A percentile compares a stretch with the other conserved stretches of the same genome.
These are phyloP conservation scores for Exophiala phaeomuriformis DNA, from an alignment of 2,329 filamentous ascomycete genomes.

Conservation along the genomic window DNA sequence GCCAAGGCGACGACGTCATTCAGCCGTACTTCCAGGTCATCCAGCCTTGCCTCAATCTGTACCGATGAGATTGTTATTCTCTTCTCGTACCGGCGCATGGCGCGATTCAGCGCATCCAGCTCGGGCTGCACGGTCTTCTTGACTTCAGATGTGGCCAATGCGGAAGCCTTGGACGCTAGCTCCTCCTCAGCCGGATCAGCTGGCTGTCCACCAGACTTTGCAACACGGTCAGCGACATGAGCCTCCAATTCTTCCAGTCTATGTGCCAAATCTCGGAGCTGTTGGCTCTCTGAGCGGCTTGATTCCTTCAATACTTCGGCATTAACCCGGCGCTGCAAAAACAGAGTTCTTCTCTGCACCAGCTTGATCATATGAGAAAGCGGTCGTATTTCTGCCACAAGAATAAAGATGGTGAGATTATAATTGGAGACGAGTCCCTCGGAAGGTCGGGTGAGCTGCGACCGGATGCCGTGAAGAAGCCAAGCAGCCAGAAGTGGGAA, in stretches of 20 bases:
- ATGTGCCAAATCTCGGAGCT: conserved; percentile 47
- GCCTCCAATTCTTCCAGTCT: conserved; percentile 65
- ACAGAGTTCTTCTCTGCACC: conserved; percentile 68
- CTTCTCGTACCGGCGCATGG: conserved; percentile 86
- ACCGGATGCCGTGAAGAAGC: conserved; percentile 71
- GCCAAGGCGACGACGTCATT: conserved; percentile 76
- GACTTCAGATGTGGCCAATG: conserved; percentile 47
- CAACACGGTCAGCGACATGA: conserved; percentile 40
- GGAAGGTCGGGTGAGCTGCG: conserved; percentile 71
- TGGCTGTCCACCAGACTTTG: conserved; percentile 25
- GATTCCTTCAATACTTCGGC: conserved; percentile 29
- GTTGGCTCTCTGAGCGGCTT: conserved; percentile 12
- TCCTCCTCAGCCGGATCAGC: conserved; percentile 40
- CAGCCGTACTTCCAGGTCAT: conserved; percentile 61
- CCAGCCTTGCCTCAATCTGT: conserved; percentile 68
- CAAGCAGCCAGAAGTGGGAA: conserved; percentile 74
- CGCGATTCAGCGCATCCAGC: conserved; percentile 78
- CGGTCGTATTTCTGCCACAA: conserved; percentile 79
- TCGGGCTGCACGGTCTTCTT: conserved; percentile 66
- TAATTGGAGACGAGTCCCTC: conserved; percentile 87
- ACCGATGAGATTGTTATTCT: conserved; percentile 67
- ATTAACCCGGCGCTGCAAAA: conserved; percentile 66
- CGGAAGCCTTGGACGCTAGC: conserved; percentile 27
- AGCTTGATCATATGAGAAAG: conserved; percentile 74
- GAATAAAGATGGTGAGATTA: conserved; percentile 82